These are phyloP conservation scores for Fusarium palustre DNA, from an alignment of 2,329 filamentous ascomycete species.

Conservation along the genomic window DNA sequence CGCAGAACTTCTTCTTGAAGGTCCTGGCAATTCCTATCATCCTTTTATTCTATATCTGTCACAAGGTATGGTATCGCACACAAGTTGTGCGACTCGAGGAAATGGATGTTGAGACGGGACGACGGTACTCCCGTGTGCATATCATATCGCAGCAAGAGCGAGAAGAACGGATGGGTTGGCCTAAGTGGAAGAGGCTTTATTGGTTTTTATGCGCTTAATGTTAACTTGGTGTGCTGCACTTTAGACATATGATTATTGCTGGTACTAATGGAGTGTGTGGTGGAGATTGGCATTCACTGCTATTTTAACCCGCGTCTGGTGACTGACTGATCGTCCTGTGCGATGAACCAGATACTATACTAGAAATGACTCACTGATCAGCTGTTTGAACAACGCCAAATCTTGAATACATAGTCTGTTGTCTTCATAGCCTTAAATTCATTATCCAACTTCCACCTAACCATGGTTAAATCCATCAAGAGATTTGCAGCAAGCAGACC, in stretches of 20 bases:
- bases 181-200: conserved; percentile 80
- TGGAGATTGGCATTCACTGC: too few species aligned
- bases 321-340: too few species aligned
- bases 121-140: conserved; percentile 84
- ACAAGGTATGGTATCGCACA: conserved; percentile 81
- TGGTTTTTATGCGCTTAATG: conserved; percentile 69
- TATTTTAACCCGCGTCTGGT: too few species aligned
- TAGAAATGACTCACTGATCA: too few species aligned
- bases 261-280: too few species aligned
- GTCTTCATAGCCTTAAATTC: too few species aligned
- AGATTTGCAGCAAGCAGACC: too few species aligned
- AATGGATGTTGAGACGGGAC: conserved; percentile 89
- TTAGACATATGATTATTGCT: not conserved
- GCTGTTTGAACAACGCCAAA: too few species aligned
- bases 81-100: conserved; percentile 73
- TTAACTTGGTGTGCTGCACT: conserved; percentile 48
- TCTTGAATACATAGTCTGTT: too few species aligned
- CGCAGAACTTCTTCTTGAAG: conserved; percentile 77
- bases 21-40: conserved; percentile 79
- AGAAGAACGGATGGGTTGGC: conserved; percentile 78
- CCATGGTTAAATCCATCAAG: too few species aligned
- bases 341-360: too few species aligned
- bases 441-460: too few species aligned
- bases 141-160: conserved; percentile 82
- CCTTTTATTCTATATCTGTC: conserved; percentile 73